Evolutionary conservation across 1,139 yeast genomes (phyloP), one percentile per base, ranked within the genome.

Genomic region (Saccharomyces hybrid): DNA sequence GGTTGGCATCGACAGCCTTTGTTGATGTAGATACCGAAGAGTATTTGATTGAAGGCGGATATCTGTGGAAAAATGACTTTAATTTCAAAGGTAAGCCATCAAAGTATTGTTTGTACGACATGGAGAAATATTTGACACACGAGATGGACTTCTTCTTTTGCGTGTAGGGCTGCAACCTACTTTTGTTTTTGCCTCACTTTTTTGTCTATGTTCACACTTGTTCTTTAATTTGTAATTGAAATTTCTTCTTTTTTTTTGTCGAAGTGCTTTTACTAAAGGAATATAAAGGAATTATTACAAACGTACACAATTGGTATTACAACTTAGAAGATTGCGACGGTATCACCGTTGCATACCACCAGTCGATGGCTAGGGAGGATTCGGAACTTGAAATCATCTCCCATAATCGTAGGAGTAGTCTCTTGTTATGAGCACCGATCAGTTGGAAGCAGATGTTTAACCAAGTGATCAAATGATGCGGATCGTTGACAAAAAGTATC

Each of bases 21-120:
- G 87, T 81, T 32, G 81, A 74, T 4, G 88, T 80, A 53, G 96
- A 87, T 60, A 77, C 79, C 2, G 75, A 72, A 7, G 88, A 75
- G 71, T 90, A 91, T 62, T 78, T 69, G n/a, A 95, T 93, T 47
- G 86, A 75, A 14, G 98, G 98, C 47, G 98, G 98, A 66, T 83
- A 88, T 69, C 81, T 84, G 55, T 81, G 75, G 74, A 91, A 90
- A 72, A 91, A 91, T 64, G 76, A 80, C 69, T 84, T 87, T 52
- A 91, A 78, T 66, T 80, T 81, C 57, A 73, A 75, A 14, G 98
- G 98, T 54, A 91, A 82, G 66, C 78, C 78, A 51, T 77, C 70
- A 64, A 84, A 83, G 32, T 65, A 65, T 16, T 68, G 61, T 21
- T 48, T 52, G 14, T 50, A 28, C 5, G 50, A 27, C 32, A 31